phyloP scores from a whole-genome alignment of 2,329 filamentous ascomycete genomes.

The Albophoma yamanashiensis region DNA sequence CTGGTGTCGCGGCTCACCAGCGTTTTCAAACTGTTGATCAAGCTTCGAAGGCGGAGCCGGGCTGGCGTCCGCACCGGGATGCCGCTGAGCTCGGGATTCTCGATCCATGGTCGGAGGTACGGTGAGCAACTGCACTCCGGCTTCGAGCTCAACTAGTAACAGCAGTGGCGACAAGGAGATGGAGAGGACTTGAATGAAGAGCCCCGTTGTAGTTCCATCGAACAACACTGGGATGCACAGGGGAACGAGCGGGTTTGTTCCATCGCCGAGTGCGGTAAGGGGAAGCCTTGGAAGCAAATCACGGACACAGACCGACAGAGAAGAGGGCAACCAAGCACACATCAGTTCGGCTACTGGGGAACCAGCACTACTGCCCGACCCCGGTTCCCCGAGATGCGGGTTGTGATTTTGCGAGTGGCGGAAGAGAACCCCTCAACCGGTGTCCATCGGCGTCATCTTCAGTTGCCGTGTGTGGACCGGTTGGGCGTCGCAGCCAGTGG shows the following conservation, averaged over 20 bases:
- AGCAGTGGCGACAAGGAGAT: neutral
- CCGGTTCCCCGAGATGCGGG: neutral
- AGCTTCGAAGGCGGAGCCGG: neutral
- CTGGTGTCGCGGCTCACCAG: neutral
- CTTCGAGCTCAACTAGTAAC: neutral
- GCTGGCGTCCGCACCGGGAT: neutral
- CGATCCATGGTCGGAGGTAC: neutral
- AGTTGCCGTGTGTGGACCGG: neutral
- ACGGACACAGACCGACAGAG: neutral
- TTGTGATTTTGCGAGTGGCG: neutral
- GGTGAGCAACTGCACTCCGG: neutral
- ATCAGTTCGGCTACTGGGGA: neutral
- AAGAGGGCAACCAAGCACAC: neutral
- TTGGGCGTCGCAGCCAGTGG: neutral
- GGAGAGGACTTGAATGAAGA: neutral
- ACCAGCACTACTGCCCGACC: neutral
- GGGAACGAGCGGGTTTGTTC: neutral
- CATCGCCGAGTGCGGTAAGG: neutral
- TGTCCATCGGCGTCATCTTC: neutral
- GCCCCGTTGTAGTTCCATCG: neutral
- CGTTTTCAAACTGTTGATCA: neutral
- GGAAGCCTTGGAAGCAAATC: neutral
- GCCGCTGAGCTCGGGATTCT: neutral
- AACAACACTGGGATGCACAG: neutral
- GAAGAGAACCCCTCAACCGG: neutral